Percentiles rank a stretch among this genome's conserved stretches.
These are phyloP conservation scores for Lasiodiplodia theobromae DNA, from an alignment of 2,329 filamentous ascomycete genomes.

Conservation along the genomic window DNA sequence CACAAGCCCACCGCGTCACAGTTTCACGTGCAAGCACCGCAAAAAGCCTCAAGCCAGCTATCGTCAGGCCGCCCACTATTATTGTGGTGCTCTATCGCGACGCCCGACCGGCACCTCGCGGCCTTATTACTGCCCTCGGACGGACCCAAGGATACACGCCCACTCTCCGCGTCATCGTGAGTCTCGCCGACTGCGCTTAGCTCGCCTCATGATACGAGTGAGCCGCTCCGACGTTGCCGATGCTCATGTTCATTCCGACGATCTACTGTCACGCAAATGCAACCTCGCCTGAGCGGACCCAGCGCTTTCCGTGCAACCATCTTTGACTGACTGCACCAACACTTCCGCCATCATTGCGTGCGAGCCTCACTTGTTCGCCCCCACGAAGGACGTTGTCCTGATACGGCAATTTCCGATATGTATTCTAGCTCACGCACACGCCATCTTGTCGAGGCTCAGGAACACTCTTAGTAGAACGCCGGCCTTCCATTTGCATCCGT, in stretches of 20 bases:
- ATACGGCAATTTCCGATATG: neutral
- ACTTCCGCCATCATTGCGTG: neutral
- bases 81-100: slow-evolving; percentile 8
- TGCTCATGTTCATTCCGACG: neutral
- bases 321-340: neutral
- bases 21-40: slow-evolving; percentile 1
- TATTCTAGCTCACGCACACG: neutral
- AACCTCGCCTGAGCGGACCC: no score
- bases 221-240: slow-evolving; percentile 3
- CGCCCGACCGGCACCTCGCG: neutral
- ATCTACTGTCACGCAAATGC: slow-evolving; percentile 5
- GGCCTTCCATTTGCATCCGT: neutral
- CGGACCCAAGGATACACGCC: neutral
- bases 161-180: slow-evolving; percentile 1
- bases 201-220: slow-evolving; percentile 19
- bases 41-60: slow-evolving; percentile 16
- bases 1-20: slow-evolving; percentile 11
- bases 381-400: neutral
- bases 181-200: neutral
- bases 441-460: neutral
- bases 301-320: no score
- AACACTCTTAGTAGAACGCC: neutral
- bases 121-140: slow-evolving; percentile 8
- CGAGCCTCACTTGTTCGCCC: neutral
- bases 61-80: slow-evolving; percentile 22